Base-by-base conservation (phyloP, 2,329 filamentous ascomycete species). In the Penicillium glabrum region DNA sequence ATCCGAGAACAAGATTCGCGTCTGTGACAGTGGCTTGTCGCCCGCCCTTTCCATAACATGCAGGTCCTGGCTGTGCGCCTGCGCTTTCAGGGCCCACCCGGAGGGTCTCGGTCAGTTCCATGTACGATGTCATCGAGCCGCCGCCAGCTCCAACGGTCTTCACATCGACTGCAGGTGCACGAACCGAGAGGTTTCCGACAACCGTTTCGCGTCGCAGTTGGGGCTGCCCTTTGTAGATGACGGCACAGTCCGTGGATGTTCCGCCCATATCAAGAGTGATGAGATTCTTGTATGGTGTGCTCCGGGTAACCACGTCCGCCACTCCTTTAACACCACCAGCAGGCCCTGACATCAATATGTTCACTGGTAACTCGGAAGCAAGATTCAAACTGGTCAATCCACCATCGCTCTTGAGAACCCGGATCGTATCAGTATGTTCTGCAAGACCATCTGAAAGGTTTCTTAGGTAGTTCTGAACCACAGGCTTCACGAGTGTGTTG, bases 261-360 rank as follows among this genome's bases (percentile, higher is more conserved):
- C 79, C 79, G n/a, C 79, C 79, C 77, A 82, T 80, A 51, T 82
- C 79, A 13, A 82, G 69, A 0, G 79, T 81, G 51, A 81, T 80
- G 26, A 81, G 66, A 43, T 80, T 80, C 60, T 79, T 80, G 65
- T 77, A 80, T 0, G 74, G 73, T 0, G 79, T 80, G 51, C 76
- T 74, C 43, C 73, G 75, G 9, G 79, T 71, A 1, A 81, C 74
- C 10, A 78, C 69, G 60, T 81, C 78, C 10, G 77, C 77, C 8
- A 80, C 78, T 16, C 78, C 79, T 46, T 77, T 77, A 10, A 79
- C 79, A n/a, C 79, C 79, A 39, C 79, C 79, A n/a, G 79, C 79
- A 1, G 79, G 79, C 0, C 79, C 79, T 26, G 77, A 80, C 77
- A 81, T 81, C 16, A 81, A 66, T 33, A 81, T 77, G 49, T 77